Conservation (phyloP, 2,329 filamentous ascomycete species). For the Alternaria solani region DNA sequence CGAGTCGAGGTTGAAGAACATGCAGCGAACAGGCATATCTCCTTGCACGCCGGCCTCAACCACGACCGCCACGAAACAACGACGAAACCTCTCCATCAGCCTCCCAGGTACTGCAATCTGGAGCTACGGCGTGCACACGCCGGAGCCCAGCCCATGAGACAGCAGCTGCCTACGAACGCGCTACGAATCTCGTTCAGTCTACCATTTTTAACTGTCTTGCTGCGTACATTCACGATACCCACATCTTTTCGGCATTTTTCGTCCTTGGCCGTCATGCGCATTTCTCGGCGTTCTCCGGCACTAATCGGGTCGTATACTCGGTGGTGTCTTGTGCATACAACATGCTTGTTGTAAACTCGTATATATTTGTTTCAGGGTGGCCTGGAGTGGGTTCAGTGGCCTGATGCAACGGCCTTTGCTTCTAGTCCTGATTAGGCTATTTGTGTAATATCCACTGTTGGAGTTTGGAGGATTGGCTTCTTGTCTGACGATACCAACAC, state of each 20-base stretch:
- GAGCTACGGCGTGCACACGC: slow-evolving; percentile 47
- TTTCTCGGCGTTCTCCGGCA: slow-evolving; percentile 16
- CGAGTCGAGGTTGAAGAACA: slow-evolving; percentile 38
- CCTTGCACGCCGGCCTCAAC: slow-evolving; percentile 5
- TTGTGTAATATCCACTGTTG: slow-evolving; percentile 21
- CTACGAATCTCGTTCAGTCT: slow-evolving; percentile 12
- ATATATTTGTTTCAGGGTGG: slow-evolving; percentile 4
- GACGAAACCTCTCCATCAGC: slow-evolving; percentile 36
- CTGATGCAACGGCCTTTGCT: slow-evolving; percentile 2
- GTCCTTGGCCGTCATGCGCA: slow-evolving; percentile 5
- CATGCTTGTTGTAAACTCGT: slow-evolving; percentile 8
- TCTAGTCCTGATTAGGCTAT: slow-evolving; percentile 11
- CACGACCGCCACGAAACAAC: slow-evolving; percentile 15
- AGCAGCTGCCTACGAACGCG: neutral
- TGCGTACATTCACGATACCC: slow-evolving; percentile 29
- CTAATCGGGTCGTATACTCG: neutral
- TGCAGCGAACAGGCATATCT: slow-evolving; percentile 33
- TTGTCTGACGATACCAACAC: neutral
- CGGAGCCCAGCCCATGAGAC: slow-evolving; percentile 50
- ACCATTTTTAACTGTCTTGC: slow-evolving; percentile 11
- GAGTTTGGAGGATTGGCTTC: slow-evolving; percentile 1
- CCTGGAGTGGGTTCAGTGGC: slow-evolving; percentile 1
- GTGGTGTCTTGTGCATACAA: neutral
- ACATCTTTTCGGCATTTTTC: slow-evolving; percentile 17
- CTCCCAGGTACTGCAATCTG: slow-evolving; percentile 42